Evolutionary conservation across 75 land plant species (phyloP), one percentile per base, ranked within the genome.

Genomic region (Selaginella moellendorffii): DNA sequence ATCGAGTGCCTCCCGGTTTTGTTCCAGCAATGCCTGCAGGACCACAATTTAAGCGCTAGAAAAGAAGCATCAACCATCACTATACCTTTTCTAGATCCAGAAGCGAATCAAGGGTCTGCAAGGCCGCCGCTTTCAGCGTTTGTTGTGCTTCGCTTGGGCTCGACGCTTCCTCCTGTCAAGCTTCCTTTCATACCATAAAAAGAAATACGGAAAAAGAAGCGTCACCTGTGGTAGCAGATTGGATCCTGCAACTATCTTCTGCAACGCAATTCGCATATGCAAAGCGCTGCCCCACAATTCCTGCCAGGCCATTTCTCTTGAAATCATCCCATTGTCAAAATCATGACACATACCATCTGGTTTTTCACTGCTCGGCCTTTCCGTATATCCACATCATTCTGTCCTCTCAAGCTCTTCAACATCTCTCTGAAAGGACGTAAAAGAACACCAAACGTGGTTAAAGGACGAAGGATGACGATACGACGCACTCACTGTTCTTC

Each of bases 341-440:
- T 46, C 51, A 46, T 46, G 51, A 10, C 10, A 18, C 51, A 46
- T 71, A 83, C 96, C 91, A 73, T 86, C 61, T 90, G 96, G 36
- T 86, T 79, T 58, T 72, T 81, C 58, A 90, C 90, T 52, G 90
- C 84, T 58, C 78, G 82, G 68, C 90, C 90, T 75, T 86, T 90
- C 1, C 65, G 60, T 52, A 80, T 42, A 71, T 90, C 87, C 53
- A 82, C 96, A 71, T 77, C 81, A 54, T 77, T 82, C 51, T 83
- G 75, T 8, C 78, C 72, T 73, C 71, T 86, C 64, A 90, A 46
- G 63, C 66, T 83, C 56, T 67, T 65, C 65, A 81, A 46, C 20
- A 83, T 61, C 65, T 79, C 75, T 54, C 96, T 90, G 70, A 29
- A 64, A 0, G n/a, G 59, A 8, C 18, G 51, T 10, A 31, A 52